phyloP scores from a whole-genome alignment of 352 stramenopile genomes.

The Blastocystis sp. region DNA sequence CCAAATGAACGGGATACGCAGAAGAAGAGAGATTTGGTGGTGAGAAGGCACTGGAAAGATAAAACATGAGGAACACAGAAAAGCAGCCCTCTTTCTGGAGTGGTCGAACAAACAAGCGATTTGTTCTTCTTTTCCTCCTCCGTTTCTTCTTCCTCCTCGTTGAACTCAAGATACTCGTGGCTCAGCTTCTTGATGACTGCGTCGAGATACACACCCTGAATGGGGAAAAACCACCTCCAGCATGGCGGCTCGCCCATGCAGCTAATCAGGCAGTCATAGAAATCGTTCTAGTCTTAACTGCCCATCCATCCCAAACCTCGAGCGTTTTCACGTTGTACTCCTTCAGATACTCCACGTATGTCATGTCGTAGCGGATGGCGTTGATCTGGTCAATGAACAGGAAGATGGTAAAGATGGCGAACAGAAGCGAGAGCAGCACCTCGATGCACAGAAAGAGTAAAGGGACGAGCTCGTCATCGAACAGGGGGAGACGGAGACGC shows the following conservation, averaged over 20 bases:
- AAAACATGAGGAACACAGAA: neutral
- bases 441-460: conserved; percentile 2
- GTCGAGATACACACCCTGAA: conserved; percentile 31
- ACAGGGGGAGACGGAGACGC: neutral
- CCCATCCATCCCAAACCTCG: neutral
- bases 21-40: conserved; percentile 11
- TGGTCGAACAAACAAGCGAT: conserved; percentile 1
- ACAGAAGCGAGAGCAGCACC: conserved; percentile 24
- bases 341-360: conserved; percentile 63
- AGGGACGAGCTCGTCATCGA: neutral
- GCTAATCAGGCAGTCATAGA: conserved; percentile 58
- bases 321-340: conserved; percentile 34
- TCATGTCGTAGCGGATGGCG: conserved; percentile 57
- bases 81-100: neutral
- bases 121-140: conserved; percentile 61
- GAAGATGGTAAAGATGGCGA: conserved; percentile 14
- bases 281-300: conserved; percentile 23
- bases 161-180: conserved; percentile 19
- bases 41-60: neutral
- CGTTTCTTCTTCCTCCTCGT: neutral
- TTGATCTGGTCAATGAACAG: conserved; percentile 48
- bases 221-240: conserved; percentile 8
- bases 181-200: conserved; percentile 46
- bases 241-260: conserved; percentile 46
- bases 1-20: neutral